Percentiles rank a stretch among this genome's conserved stretches.
Conservation (phyloP, 495 filamentous ascomycete genomes). For the Bacidia rubella region DNA sequence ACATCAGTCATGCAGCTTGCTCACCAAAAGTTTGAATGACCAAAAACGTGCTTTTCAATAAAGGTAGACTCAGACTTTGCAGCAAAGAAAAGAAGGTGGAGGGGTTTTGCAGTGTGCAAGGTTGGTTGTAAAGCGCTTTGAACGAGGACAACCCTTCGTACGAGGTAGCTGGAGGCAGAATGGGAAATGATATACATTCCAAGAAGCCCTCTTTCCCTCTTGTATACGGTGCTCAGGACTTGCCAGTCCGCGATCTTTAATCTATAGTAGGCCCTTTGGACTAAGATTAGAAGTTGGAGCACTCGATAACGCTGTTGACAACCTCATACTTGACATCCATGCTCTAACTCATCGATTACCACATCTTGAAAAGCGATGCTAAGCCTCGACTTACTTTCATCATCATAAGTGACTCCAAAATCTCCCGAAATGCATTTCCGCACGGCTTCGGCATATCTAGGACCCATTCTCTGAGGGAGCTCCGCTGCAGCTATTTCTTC, state of each 20-base stretch:
- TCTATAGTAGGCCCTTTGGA: neutral
- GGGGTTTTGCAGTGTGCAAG: too few relatives aligned
- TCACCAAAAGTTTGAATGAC: too few relatives aligned
- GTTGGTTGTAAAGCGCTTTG: too few relatives aligned
- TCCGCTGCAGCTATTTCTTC: neutral
- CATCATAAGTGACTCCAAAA: neutral
- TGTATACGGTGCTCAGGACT: neutral
- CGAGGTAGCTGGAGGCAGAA: neutral
- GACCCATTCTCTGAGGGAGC: neutral
- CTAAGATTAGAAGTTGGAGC: neutral
- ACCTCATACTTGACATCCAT: neutral
- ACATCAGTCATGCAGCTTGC: too few relatives aligned
- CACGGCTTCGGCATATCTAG: neutral
- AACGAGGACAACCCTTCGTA: too few relatives aligned
- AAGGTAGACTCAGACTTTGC: too few relatives aligned
- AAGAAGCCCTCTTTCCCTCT: neutral
- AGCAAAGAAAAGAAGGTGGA: too few relatives aligned
- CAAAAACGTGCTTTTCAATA: too few relatives aligned
- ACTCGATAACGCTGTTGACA: neutral
- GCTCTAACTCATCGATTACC: neutral
- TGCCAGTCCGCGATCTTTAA: neutral
- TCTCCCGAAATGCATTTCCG: neutral
- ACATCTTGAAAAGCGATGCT: neutral
- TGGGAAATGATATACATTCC: neutral
- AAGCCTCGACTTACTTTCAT: neutral